Percentiles rank a stretch among this genome's conserved stretches.
Conservation (phyloP, 805 yeast species). For the Sugiyamaella americana region DNA sequence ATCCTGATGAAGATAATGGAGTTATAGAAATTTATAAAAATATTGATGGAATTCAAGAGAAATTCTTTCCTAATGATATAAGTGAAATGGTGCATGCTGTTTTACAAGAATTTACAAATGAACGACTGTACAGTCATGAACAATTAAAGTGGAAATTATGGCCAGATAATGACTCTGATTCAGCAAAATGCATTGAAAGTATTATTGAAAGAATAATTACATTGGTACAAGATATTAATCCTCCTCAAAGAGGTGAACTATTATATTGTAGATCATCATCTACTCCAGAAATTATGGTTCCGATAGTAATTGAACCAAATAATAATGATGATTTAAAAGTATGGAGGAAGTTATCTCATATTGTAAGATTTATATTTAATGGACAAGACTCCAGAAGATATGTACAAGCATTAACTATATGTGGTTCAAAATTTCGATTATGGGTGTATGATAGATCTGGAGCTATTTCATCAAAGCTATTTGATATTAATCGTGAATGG, state of each 20-base stretch:
- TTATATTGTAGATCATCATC: neutral
- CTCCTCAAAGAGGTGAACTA: neutral
- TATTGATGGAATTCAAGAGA: conserved; percentile 1
- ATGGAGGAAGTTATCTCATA: conserved; percentile 2
- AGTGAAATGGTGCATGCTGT: neutral
- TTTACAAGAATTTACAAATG: neutral
- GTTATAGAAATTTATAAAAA: conserved; percentile 2
- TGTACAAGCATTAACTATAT: conserved; percentile 7
- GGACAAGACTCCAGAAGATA: conserved; percentile 1
- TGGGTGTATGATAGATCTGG: conserved; percentile 10
- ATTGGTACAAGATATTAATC: neutral
- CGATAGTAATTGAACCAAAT: neutral
- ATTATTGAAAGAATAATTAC: neutral
- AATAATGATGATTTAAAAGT: conserved; percentile 2
- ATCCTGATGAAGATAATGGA: conserved; percentile 4
- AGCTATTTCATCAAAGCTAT: conserved; percentile 3
- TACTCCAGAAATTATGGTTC: conserved; percentile 5
- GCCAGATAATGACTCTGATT: neutral
- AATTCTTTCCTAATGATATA: conserved; percentile 3
- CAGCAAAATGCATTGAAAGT: neutral
- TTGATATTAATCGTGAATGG: conserved; percentile 7
- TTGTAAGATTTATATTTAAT: conserved; percentile 1
- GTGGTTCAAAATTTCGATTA: conserved; percentile 3
- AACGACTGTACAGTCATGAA: neutral
- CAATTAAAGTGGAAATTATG: neutral